A percentile compares a stretch with the other conserved stretches of the same genome.
These are phyloP conservation scores for Artemisia argyi DNA, from an alignment of 129 eudicot species.

Conservation along the genomic window DNA sequence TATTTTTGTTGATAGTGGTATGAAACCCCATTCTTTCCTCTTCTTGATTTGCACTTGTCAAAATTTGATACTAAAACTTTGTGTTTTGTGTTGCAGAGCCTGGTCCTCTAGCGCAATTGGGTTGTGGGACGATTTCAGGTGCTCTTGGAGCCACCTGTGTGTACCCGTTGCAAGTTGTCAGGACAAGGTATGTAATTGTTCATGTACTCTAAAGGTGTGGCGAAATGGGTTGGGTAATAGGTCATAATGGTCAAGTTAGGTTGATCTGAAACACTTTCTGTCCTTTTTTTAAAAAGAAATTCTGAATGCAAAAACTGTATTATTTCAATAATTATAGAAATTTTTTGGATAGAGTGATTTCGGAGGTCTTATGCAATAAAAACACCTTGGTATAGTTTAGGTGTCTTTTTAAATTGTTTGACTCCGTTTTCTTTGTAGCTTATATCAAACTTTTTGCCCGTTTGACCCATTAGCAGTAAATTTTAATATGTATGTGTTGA, in stretches of 20 bases:
- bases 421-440: not conserved
- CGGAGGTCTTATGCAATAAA: not conserved
- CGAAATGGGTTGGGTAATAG: not conserved
- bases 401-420: not conserved
- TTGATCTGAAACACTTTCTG: not conserved
- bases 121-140: conserved; percentile 94
- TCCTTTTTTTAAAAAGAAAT: too few relatives aligned
- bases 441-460: too few relatives aligned
- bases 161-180: conserved; percentile 92
- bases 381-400: too few relatives aligned
- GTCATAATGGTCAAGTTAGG: not conserved
- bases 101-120: conserved; percentile 86
- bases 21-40: not conserved
- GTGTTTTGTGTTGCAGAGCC: conserved; percentile 48
- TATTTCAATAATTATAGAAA: not conserved
- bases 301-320: not conserved
- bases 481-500: too few relatives aligned
- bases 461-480: too few relatives aligned
- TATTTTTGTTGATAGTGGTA: conserved; percentile 74
- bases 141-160: conserved; percentile 97
- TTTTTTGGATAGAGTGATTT: not conserved
- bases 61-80: conserved; percentile 1
- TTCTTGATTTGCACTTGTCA: not conserved
- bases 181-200: conserved; percentile 91
- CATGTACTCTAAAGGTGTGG: not conserved